Conservation (phyloP, 306 rosid genomes). For the Myrica gale region DNA sequence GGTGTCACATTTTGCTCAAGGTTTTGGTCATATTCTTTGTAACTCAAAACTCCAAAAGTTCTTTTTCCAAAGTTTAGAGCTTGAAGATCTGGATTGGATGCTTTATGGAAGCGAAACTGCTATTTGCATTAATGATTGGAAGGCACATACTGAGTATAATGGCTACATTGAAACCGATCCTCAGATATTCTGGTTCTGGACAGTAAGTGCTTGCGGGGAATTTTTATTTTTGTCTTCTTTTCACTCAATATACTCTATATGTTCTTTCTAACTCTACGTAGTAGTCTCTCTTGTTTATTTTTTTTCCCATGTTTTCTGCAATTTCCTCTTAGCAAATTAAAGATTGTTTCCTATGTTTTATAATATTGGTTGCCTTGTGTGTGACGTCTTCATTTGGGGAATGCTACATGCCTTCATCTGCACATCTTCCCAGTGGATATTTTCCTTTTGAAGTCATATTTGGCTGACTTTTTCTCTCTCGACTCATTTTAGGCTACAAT, state of each 20-base stretch:
- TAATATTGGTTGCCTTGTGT: not conserved
- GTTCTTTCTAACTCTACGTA: not conserved
- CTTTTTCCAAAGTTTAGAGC: conserved; percentile 72
- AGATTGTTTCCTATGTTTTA: not conserved
- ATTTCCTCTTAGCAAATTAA: not conserved
- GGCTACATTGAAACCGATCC: conserved; percentile 85
- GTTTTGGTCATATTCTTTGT: conserved; percentile 80
- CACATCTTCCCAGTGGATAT: not conserved
- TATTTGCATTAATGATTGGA: conserved; percentile 85
- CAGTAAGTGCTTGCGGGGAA: conserved; percentile 50
- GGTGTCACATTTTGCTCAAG: conserved; percentile 69
- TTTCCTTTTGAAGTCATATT: not conserved
- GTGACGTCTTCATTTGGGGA: not conserved
- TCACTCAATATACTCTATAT: not conserved
- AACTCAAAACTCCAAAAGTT: conserved; percentile 31
- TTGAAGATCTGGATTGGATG: conserved; percentile 94
- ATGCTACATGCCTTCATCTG: not conserved
- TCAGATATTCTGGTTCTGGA: conserved; percentile 94
- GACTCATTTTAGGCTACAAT: not conserved
- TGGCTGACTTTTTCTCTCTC: not conserved
- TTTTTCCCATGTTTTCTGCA: not conserved
- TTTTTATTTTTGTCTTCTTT: not conserved
- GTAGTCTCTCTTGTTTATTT: not conserved
- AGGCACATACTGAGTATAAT: conserved; percentile 75
- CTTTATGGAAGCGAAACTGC: conserved; percentile 70